Evolutionary conservation across 331 rosid species (phyloP), one percentile per base, ranked within the genome.

Genomic region (Malus hybrid): DNA sequence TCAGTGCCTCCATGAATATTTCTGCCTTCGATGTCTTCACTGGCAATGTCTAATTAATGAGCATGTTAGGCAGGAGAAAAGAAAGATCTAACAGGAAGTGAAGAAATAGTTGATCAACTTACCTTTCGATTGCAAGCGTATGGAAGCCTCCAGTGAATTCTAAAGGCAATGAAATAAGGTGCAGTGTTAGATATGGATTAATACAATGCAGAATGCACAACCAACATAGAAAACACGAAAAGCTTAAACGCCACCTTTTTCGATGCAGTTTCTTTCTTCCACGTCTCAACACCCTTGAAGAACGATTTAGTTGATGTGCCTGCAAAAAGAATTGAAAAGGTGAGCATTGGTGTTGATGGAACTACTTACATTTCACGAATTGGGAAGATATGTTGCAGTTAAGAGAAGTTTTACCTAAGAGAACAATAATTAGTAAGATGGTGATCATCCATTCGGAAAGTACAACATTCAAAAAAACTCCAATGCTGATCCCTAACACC

Each of bases 381-480:
- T 16, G 6, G 15, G 11, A 29, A 2, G 46, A 39, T 39, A 39
- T 39, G 46, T 10, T 39, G 46, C 46, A 9, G 46, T 39, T 39
- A 9, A 39, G 46, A 39, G 46, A 39, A 39, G 46, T 39, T 39
- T 39, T 9, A 39, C 83, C 78, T 31, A 73, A 67, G 73, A 73
- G 77, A 14, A 73, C 57, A 34, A 73, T 48, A 60, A 79, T 64
- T 10, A 79, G 83, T 44, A 79, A 15, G 67, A 73, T 69, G 5
- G 83, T 67, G 70, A 79, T 69, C 79, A 79, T 79, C 79, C 83
- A 73, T 6, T 79, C 79, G 13, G 83, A 18, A 50, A 79, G 77
- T 24, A 73, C 6, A 15, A 79, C 79, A 67, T 73, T 79, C 59
- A 79, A 52, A 50, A 61, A 65, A 39, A 79, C 83, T 73, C 83